Evolutionary conservation across 495 filamentous ascomycete species (phyloP).

Genomic region (Hyphodiscus hymeniophilus): DNA sequence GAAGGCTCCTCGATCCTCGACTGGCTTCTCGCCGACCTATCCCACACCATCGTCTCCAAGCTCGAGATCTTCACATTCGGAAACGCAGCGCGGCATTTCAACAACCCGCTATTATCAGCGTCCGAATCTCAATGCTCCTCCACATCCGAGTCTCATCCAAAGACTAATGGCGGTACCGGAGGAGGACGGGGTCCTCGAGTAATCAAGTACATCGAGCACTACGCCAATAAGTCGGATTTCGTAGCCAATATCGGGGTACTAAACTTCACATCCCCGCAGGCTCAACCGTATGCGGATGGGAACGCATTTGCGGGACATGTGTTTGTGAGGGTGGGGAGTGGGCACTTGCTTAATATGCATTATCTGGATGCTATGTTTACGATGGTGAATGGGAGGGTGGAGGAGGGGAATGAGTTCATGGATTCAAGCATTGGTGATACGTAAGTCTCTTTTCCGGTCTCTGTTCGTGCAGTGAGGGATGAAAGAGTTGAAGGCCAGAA

Average conservation of each 20-base stretch:
- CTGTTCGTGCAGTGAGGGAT: no score
- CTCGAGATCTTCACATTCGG: constrained; percentile 84
- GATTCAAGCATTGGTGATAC: constrained; percentile 1
- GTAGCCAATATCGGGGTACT: constrained; percentile 16
- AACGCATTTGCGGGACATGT: constrained; percentile 9
- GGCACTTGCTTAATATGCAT: constrained; percentile 17
- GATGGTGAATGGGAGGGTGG: constrained; percentile 9
- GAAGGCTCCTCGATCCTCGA: constrained; percentile 66
- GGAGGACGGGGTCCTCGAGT: constrained; percentile 22
- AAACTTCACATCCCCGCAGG: constrained; percentile 8
- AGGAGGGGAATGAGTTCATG: constrained; percentile 14
- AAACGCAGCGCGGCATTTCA: constrained; percentile 77
- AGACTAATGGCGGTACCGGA: no score
- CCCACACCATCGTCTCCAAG: constrained; percentile 52
- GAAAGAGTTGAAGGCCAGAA: background rate
- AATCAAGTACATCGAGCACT: constrained; percentile 75
- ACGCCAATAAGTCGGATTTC: constrained; percentile 48
- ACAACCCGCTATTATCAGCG: constrained; percentile 75
- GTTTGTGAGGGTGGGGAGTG: constrained; percentile 6
- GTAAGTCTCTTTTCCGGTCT: constrained; percentile 2
- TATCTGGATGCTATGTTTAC: constrained; percentile 15
- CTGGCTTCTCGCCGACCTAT: constrained; percentile 68
- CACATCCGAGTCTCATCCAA: no score
- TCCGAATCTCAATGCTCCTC: no score
- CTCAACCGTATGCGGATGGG: constrained; percentile 15